These are phyloP conservation scores for Canavalia gladiata DNA, from an alignment of 306 rosid species.

Conservation along the genomic window DNA sequence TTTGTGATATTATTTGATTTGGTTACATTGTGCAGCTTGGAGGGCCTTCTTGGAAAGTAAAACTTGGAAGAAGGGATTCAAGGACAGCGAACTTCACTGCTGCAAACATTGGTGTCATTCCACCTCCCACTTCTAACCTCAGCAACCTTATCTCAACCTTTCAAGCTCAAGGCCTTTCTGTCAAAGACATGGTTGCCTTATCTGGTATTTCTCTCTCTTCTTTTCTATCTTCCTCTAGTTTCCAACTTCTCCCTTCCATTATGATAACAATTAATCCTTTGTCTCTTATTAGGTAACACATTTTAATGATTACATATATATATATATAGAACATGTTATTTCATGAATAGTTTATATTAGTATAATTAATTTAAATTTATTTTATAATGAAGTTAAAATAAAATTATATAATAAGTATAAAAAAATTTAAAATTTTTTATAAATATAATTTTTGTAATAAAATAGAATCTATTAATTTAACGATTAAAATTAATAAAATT, in stretches of 20 bases:
- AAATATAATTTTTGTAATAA: no score
- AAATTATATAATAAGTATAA: no score
- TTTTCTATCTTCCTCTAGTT: not conserved
- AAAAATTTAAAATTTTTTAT: no score
- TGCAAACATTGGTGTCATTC: conserved; percentile 72
- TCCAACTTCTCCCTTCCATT: conserved; percentile 5
- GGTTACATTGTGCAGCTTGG: conserved; percentile 65
- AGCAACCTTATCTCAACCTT: conserved; percentile 58
- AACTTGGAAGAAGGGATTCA: conserved; percentile 90
- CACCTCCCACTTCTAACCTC: conserved; percentile 64
- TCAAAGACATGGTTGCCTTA: conserved; percentile 79
- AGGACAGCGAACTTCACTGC: conserved; percentile 66
- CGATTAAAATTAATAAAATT: no score
- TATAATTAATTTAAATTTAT: no score
- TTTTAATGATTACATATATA: not conserved
- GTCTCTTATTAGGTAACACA: conserved; percentile 19
- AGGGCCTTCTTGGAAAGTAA: conserved; percentile 85
- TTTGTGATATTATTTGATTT: not conserved
- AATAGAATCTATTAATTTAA: no score
- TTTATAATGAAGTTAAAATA: no score
- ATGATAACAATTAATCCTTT: conserved; percentile 16
- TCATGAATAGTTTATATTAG: no score
- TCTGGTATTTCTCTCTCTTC: conserved; percentile 61
- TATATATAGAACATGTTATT: no score
- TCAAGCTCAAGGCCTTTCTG: conserved; percentile 65